phyloP scores from a whole-genome alignment of 176 grass and related monocot species.

The Pharus latifolius region DNA sequence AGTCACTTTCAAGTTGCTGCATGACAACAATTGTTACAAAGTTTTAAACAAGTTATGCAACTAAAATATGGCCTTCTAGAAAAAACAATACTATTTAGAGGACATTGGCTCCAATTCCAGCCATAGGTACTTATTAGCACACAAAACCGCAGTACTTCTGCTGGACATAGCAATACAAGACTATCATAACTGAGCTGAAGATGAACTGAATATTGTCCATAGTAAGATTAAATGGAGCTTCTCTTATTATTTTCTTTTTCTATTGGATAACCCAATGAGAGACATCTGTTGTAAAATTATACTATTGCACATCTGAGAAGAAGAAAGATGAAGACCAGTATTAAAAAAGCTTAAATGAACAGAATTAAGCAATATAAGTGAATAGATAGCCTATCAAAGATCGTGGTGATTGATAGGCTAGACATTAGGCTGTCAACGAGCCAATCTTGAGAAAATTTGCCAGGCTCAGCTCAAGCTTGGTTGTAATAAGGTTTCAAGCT shows the following conservation, averaged over 20 bases:
- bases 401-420: not conserved
- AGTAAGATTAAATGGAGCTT: not conserved
- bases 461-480: too few relatives aligned
- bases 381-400: not conserved
- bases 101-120: not conserved
- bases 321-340: not conserved
- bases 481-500: too few relatives aligned
- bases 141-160: not conserved
- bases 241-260: constrained; percentile 3
- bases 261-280: not conserved
- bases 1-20: constrained; percentile 59
- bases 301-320: not conserved
- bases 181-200: not conserved
- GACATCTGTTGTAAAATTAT: not conserved
- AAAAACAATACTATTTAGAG: not conserved
- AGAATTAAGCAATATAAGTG: not conserved
- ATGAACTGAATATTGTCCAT: not conserved
- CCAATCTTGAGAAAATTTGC: too few relatives aligned
- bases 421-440: not conserved
- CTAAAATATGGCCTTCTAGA: not conserved
- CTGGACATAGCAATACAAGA: not conserved
- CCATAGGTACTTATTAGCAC: not conserved
- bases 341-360: not conserved
- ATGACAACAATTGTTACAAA: constrained; percentile 19
- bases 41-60: not conserved